Evolutionary conservation across 2,329 filamentous ascomycete species (phyloP), one percentile per base, ranked within the genome.

Genomic region (Tolypocladium cylindrosporum): DNA sequence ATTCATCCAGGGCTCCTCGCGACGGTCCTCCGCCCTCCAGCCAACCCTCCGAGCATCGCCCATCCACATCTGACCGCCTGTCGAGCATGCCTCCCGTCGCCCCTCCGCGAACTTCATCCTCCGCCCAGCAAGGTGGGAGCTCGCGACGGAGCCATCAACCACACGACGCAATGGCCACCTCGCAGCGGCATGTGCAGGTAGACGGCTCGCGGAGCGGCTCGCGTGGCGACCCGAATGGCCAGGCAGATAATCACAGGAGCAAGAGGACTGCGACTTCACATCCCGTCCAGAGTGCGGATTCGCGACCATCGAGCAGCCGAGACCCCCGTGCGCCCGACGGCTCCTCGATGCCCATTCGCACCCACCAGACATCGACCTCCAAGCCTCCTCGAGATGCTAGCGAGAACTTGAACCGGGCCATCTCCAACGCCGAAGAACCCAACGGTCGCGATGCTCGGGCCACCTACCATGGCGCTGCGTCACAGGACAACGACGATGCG

Each of bases 31-130:
- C 77, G 62, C 70, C 75, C 55, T 75, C 74, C 48, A 71, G 76
- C 19, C 65, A 71, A 27, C 69, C 74, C 36, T 65, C 73, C 59
- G 74, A 81, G 53, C 74, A 79, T 51, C 70, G 76, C 43, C 71
- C 75, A 36, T 66, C 76, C 24, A 67, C 75, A 58, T 75, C 78
- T 61, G 79, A 81, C 66, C 77, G 79, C 67, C 76, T 78, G 74
- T 82, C 75, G 73, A 82, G 78, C 72, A 84, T 81, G 75, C 84
- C 88, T 56, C 87, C 89, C 31, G 80, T 90, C 65, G 86, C 88
- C 57, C 91, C 89, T 54, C 89, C 90, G 41, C 84, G 91, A 67
- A 92, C 89, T 9, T 95, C 91, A 16, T 94, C 91, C 51, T 94
- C 90, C 50, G 88, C 85, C 62, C 72, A 75, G 61, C 73, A 75